These are phyloP conservation scores for Asterochloris sp. DNA, from an alignment of 139 green algal genomes.

Conservation along the genomic window DNA sequence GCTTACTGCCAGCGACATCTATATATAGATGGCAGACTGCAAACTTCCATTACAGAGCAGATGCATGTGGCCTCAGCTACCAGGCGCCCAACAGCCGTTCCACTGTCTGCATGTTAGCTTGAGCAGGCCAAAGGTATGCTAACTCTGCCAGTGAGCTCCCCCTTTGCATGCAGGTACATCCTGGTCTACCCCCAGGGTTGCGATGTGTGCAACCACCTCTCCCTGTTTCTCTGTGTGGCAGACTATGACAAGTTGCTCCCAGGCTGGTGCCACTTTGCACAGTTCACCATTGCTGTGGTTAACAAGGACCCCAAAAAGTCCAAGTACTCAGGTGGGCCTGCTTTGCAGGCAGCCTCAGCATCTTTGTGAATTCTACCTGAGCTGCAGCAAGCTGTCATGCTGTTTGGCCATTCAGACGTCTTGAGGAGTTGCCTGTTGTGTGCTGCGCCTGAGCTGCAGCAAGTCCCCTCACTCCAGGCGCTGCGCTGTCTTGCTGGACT, in stretches of 20 bases:
- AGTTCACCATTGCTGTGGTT: slow-evolving; percentile 99
- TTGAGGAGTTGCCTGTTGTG: no score
- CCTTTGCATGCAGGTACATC: slow-evolving; percentile 81
- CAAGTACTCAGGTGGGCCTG: slow-evolving; percentile 85
- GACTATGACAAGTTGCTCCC: slow-evolving; percentile 99
- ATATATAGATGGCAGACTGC: background rate
- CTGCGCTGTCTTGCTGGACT: background rate
- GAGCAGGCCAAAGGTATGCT: no score
- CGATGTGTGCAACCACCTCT: slow-evolving; percentile 97
- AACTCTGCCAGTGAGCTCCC: background rate
- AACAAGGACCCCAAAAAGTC: slow-evolving; percentile 98
- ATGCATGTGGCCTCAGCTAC: no score
- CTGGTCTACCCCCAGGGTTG: slow-evolving; percentile 97
- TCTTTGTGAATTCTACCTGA: no score
- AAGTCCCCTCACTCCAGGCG: no score
- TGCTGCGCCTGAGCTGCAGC: background rate
- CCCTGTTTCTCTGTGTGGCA: slow-evolving; percentile 96
- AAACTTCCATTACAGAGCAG: background rate
- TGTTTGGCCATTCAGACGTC: no score
- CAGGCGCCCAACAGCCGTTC: no score
- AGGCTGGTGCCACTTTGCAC: slow-evolving; percentile 96
- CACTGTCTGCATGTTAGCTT: no score
- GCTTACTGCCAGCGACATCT: no score
- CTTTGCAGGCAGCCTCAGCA: no score
- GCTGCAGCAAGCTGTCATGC: no score